Evolutionary conservation across 768 basidiomycete species (phyloP), one percentile per base, ranked within the genome.

Genomic region (Boletus speciosus): DNA sequence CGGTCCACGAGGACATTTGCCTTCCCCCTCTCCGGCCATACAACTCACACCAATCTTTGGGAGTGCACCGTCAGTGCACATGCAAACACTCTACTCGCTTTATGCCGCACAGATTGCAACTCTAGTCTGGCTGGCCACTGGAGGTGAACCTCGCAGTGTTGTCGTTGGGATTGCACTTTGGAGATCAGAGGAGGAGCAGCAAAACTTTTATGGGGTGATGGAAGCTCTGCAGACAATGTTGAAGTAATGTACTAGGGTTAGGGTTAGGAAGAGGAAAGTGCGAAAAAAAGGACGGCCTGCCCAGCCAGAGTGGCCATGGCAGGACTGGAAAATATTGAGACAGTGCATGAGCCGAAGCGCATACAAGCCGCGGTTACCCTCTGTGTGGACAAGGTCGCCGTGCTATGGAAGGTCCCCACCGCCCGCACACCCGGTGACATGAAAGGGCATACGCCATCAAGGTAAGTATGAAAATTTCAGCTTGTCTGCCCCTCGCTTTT

Each of bases 31-130:
- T 0, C 77, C 90, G 4, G 84, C 90, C 4, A 83, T 93, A 52
- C 80, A 86, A 52, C 76, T 96, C 38, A 87, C 83, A 0, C 83
- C 88, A 0, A 71, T 98, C 47, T 78, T 98, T 27, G 95, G 95
- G 35, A 76, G 79, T 54, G 81, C 87, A 3, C 79, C 85, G 1
- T 83, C 88, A 0, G 81, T 84, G 10, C 82, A 89, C 51, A 65
- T 84, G 55, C 84, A 85, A 47, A 84, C 83, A 0, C 71, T 96
- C 23, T 81, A 95, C 64, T 84, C 85, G 35, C 75, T 96, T 0
- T 96, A 95, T 69, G 85, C 84, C 0, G 76, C 85, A n/a, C 94
- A 97, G 62, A 85, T 93, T 42, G 90, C 93, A 1, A 92, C 92
- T 0, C 76, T 95, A 29, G 68, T 94, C 6, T 97, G 93, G 89